phyloP scores from a whole-genome alignment of 345 rosid species.

The Eucalyptus pauciflora region DNA sequence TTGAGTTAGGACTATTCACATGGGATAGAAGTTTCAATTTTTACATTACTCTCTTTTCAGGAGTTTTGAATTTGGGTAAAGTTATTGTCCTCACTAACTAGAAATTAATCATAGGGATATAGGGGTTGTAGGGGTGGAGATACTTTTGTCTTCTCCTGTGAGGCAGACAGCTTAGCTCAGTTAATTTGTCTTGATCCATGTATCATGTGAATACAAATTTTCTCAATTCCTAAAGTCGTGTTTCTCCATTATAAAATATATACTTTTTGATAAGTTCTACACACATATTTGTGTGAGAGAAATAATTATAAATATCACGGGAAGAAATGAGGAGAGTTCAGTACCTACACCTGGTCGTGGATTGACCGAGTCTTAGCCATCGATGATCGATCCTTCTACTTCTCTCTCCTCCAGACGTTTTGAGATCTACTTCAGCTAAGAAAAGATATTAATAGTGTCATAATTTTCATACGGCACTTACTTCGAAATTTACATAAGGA shows the following conservation, averaged over 20 bases:
- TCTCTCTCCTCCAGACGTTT: rapidly evolving
- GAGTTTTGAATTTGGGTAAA: background rate
- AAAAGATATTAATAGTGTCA: rapidly evolving
- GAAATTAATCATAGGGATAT: background rate
- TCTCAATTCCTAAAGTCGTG: background rate
- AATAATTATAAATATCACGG: background rate
- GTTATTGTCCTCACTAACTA: background rate
- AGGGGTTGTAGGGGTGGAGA: background rate
- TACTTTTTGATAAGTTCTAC: background rate
- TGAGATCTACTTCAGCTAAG: rapidly evolving
- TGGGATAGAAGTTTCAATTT: rapidly evolving
- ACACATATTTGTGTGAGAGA: background rate
- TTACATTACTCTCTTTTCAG: background rate
- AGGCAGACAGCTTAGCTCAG: rapidly evolving
- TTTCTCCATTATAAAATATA: background rate
- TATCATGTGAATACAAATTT: background rate
- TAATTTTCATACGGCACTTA: rapidly evolving
- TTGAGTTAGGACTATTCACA: background rate
- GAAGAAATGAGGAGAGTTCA: background rate
- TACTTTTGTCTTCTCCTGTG: background rate
- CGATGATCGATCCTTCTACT: background rate
- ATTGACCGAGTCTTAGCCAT: background rate
- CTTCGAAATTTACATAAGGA: rapidly evolving
- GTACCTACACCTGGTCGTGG: rapidly evolving
- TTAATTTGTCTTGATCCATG: background rate